A percentile compares a stretch with the other conserved stretches of the same genome.
Evolutionary conservation across 371 early-diverging fungal genomes (phyloP).

Genomic region (Mucor mucedo): DNA sequence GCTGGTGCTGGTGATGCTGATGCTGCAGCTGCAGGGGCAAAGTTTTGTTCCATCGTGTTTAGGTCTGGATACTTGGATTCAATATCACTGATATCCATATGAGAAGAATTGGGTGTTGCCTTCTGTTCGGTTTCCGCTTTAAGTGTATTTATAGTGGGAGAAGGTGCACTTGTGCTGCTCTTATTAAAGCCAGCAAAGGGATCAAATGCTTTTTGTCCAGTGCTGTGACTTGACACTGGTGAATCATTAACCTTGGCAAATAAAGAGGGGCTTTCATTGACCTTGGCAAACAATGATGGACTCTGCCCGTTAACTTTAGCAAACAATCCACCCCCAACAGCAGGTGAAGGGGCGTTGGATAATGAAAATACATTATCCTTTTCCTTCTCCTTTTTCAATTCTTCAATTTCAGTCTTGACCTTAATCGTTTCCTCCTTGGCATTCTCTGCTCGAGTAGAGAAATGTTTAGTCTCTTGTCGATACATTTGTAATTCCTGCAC

Average conservation of each 20-base stretch:
- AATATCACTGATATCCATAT: constrained; percentile 49
- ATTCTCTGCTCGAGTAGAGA: constrained; percentile 35
- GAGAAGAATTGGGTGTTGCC: constrained; percentile 15
- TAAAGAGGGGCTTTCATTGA: neutral
- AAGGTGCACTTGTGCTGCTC: constrained; percentile 18
- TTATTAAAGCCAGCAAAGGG: constrained; percentile 46
- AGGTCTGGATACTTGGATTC: constrained; percentile 58
- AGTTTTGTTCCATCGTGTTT: constrained; percentile 49
- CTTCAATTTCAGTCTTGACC: constrained; percentile 30
- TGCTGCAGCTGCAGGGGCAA: constrained; percentile 8
- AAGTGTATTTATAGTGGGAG: constrained; percentile 37
- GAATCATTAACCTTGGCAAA: constrained; percentile 6
- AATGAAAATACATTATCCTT: constrained; percentile 26
- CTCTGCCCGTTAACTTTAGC: constrained; percentile 13
- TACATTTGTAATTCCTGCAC: constrained; percentile 38
- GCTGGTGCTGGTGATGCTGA: constrained; percentile 7
- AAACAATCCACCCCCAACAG: constrained; percentile 29
- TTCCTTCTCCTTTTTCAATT: constrained; percentile 25
- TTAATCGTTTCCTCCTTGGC: constrained; percentile 27
- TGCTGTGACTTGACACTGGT: constrained; percentile 3
- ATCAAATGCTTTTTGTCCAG: constrained; percentile 31
- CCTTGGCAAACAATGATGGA: constrained; percentile 6
- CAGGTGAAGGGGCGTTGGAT: constrained; percentile 24
- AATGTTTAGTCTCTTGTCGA: constrained; percentile 44
- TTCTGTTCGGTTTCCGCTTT: constrained; percentile 35